phyloP scores from a whole-genome alignment of 495 filamentous ascomycete genomes.

The Aspergillus olivimuriae region DNA sequence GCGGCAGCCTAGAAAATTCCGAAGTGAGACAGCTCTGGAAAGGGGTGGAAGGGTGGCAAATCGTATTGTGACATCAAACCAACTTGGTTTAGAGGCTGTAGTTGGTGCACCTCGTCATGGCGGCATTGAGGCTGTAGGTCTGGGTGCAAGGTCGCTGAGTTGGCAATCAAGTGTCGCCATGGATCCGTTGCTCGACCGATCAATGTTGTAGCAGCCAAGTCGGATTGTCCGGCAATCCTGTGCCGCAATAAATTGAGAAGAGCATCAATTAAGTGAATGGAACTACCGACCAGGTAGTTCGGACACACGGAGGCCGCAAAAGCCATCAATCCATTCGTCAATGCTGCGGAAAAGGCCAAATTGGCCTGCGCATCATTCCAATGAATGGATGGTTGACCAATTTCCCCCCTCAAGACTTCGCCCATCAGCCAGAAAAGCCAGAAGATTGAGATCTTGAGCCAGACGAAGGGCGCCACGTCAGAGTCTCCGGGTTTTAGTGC shows the following conservation, averaged over 20 bases:
- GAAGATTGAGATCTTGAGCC: constrained; percentile 24
- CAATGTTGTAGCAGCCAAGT: constrained; percentile 15
- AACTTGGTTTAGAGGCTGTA: constrained; percentile 17
- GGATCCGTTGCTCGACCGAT: constrained; percentile 19
- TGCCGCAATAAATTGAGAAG: constrained; percentile 10
- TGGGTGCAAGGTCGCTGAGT: constrained; percentile 23
- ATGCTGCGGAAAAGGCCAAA: constrained; percentile 6
- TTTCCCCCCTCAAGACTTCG: constrained; percentile 20
- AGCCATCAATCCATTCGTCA: constrained; percentile 12
- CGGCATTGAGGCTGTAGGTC: constrained; percentile 20
- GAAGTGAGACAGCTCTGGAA: constrained; percentile 12
- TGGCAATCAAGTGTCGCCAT: constrained; percentile 33
- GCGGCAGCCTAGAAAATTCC: background rate
- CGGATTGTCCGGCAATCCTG: constrained; percentile 23
- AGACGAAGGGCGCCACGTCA: constrained; percentile 44
- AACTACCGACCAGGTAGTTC: constrained; percentile 10
- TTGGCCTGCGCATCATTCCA: constrained; percentile 5
- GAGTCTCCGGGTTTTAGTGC: constrained; percentile 41
- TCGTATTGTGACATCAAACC: constrained; percentile 22
- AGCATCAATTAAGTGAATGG: constrained; percentile 4
- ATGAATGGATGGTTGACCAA: constrained; percentile 14
- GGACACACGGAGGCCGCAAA: constrained; percentile 15
- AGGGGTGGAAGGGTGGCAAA: constrained; percentile 27
- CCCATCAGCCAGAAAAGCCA: constrained; percentile 23
- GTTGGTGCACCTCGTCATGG: constrained; percentile 15